Evolutionary conservation across 495 filamentous ascomycete species (phyloP), one percentile per base, ranked within the genome.

Genomic region (Xylaria sp.): DNA sequence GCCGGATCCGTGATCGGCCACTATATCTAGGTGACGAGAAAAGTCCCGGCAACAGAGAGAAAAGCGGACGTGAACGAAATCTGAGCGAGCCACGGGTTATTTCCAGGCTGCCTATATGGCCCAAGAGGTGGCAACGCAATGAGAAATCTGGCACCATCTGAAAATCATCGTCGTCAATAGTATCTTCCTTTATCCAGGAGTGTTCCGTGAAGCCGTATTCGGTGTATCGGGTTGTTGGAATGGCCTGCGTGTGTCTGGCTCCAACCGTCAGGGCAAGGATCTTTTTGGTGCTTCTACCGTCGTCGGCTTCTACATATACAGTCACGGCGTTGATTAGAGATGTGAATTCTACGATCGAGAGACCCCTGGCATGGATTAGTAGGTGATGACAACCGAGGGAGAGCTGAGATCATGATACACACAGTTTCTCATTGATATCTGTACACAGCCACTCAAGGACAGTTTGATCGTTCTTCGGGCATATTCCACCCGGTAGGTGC

Each of bases 231-330:
- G 0, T 1, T 5, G 26, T 31, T 55, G 24, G 24, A 4, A 7
- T 24, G 8, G 2, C 29, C 21, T 8, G 2, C 4, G 8, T 12
- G 9, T 31, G 44, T 21, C 50, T 31, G 19, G 58, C 68, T 29
- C 7, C 58, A 29, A 70, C 61, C 6, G 68, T 70, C 24, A 70
- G 33, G 58, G 29, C 31, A 26, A 63, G 57, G 5, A 63, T 17
- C 35, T 35, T 55, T 21, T 9, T 44, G 14, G 29, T 44, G 14
- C 19, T 6, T 24, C 40, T 29, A 6, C 29, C 29, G 52, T 14
- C 21, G n/a, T 35, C 29, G 26, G 61, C 43, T 19, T 37, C 43
- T 33, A 52, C 17, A 12, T 15, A 19, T 19, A 35, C 2, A 37
- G 33, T 41, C 26, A 33, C 9, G 26, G 24, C 9, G 26, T 33